Conservation (phyloP, 768 basidiomycete genomes). For the Lyophyllum atratum region DNA sequence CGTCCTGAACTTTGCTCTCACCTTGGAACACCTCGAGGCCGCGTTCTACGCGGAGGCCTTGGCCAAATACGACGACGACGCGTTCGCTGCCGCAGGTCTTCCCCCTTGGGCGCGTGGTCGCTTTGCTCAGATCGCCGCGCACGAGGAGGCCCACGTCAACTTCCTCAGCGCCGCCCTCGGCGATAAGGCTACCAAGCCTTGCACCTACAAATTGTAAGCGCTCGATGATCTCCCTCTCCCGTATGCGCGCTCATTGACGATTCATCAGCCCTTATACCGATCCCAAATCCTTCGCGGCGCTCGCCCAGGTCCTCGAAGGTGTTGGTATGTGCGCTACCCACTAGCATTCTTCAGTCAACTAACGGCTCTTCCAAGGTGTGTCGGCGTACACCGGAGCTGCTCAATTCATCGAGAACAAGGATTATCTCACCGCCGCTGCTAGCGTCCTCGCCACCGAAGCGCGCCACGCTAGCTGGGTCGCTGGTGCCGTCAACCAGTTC, state of each 20-base stretch:
- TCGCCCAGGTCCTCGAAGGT: slow-evolving; percentile 56
- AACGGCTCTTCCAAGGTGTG: slow-evolving; percentile 17
- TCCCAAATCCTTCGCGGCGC: slow-evolving; percentile 48
- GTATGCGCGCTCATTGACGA: background rate
- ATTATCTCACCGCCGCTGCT: slow-evolving; percentile 54
- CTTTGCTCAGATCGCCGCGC: slow-evolving; percentile 49
- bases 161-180: slow-evolving; percentile 42
- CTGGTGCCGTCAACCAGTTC: slow-evolving; percentile 41
- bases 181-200: slow-evolving; percentile 50
- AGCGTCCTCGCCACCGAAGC: slow-evolving; percentile 61
- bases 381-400: slow-evolving; percentile 62
- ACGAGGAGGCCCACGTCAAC: slow-evolving; percentile 55
- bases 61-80: slow-evolving; percentile 41
- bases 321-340: slow-evolving; percentile 33
- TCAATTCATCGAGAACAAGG: slow-evolving; percentile 43
- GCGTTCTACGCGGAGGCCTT: slow-evolving; percentile 34
- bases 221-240: background rate
- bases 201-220: slow-evolving; percentile 59
- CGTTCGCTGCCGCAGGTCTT: slow-evolving; percentile 50
- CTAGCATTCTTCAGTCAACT: background rate
- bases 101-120: slow-evolving; percentile 46
- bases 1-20: slow-evolving; percentile 47
- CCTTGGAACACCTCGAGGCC: slow-evolving; percentile 50
- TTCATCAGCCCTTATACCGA: slow-evolving; percentile 47
- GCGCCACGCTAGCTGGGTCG: slow-evolving; percentile 59